Evolutionary conservation across 495 filamentous ascomycete genomes (phyloP), one percentile per base, ranked within the genome.

Genomic region (Aspergillus mulundensis): DNA sequence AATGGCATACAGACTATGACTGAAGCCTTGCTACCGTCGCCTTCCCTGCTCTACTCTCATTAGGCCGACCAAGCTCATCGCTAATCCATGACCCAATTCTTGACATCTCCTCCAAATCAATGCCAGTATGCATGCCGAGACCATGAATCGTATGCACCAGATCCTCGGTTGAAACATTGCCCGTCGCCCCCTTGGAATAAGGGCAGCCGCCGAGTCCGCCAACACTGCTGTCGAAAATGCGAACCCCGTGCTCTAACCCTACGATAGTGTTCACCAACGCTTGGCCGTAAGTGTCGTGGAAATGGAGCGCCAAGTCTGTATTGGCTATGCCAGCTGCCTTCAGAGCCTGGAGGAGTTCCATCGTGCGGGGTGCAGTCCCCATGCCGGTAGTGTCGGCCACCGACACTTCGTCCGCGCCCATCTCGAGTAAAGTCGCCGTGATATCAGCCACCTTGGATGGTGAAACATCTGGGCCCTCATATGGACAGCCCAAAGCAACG

Each of bases 231-330:
- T 99, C 94, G 71, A 97, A 97, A 1, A 85, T 87, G 40, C 94
- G 71, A 52, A 99, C 86, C 0, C 94, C 94, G 53, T 90, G 86
- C 70, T 97, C 92, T 8, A 97, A 74, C 19, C 87, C 86, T 3
- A 96, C 87, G 5, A 91, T 81, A 0, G 87, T 88, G 65, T 98
- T 97, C 25, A 96, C 88, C 51, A 97, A 75, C 7, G 95, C 95
- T 73, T 94, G 88, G 10, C 92, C 95, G 70, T 95, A 99, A 5
- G 95, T 99, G 63, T 98, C 91, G 60, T 97, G 94, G 66, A 97
- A 97, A 64, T 98, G 94, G 69, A 95, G 84, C 1, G 93, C 92
- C 1, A 98, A 61, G 62, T 95, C 91, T 61, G 88, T 85, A 34
- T 80, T 86, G 41, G 84, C 77, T 44, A 97, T 85, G 0, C 91